Percentiles rank a stretch among this genome's conserved stretches.
phyloP scores from a whole-genome alignment of 176 grass and related monocot genomes.

The bread wheat (Triticum aestivum) region DNA sequence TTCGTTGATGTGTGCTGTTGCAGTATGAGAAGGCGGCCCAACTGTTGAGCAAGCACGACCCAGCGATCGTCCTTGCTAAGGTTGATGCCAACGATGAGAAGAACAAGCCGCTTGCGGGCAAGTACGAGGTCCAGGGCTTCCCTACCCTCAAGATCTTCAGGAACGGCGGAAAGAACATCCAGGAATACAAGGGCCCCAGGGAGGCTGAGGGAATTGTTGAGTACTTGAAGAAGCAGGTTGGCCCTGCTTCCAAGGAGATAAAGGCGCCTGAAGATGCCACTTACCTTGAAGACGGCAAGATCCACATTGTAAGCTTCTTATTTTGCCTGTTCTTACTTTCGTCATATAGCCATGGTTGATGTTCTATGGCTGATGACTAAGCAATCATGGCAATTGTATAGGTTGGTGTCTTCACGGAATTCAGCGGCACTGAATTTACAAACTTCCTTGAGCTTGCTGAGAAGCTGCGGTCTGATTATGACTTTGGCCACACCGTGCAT shows the following conservation, averaged over 20 bases:
- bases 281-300: constrained; percentile 50
- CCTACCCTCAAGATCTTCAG: constrained; percentile 95
- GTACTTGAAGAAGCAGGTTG: constrained; percentile 94
- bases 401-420: constrained; percentile 82
- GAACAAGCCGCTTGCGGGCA: constrained; percentile 65
- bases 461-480: constrained; percentile 79
- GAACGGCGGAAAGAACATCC: constrained; percentile 64
- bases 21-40: constrained; percentile 96
- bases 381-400: constrained; percentile 17
- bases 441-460: constrained; percentile 83
- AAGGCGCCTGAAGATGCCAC: constrained; percentile 62
- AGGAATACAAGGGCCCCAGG: constrained; percentile 93
- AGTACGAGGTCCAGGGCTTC: constrained; percentile 80
- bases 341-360: background rate
- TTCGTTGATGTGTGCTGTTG: constrained; percentile 11
- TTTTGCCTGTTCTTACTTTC: background rate
- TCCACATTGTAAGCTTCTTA: constrained; percentile 63
- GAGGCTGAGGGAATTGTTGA: constrained; percentile 89
- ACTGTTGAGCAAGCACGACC: constrained; percentile 65
- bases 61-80: constrained; percentile 84
- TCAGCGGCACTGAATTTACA: constrained; percentile 65
- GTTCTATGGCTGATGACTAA: background rate
- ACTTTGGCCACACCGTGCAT: constrained; percentile 66
- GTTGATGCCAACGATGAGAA: constrained; percentile 75
- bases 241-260: constrained; percentile 81